phyloP scores from a whole-genome alignment of 2,329 filamentous ascomycete species.

The Blastomyces gilchristii region DNA sequence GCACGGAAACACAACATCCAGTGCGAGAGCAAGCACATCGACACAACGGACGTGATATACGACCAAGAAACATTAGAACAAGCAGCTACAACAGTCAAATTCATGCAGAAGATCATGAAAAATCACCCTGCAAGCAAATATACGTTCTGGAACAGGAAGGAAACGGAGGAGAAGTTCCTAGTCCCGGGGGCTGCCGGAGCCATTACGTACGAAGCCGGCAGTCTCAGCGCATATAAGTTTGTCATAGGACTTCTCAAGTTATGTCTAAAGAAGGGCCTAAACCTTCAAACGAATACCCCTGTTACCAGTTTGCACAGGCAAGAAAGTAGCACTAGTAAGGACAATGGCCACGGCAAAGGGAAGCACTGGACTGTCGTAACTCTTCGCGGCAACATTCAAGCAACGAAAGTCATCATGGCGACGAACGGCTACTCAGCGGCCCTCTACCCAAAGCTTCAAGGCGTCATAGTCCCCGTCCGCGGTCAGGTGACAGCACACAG shows the following conservation, averaged over 20 bases:
- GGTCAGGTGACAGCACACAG: constrained; percentile 41
- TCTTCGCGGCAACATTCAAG: constrained; percentile 33
- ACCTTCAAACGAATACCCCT: constrained; percentile 26
- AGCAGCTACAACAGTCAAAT: constrained; percentile 32
- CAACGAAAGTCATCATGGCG: constrained; percentile 40
- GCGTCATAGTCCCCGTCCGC: constrained; percentile 41
- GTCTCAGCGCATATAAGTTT: constrained; percentile 34
- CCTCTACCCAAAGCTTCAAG: constrained; percentile 37
- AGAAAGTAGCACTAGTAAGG: background rate
- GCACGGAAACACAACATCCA: constrained; percentile 39
- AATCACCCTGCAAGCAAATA: constrained; percentile 38
- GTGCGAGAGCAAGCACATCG: constrained; percentile 42
- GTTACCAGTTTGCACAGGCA: constrained; percentile 16
- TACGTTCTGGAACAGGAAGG: constrained; percentile 33
- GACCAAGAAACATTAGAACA: constrained; percentile 36
- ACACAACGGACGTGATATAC: constrained; percentile 51
- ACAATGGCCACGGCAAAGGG: background rate
- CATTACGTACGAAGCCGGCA: constrained; percentile 39
- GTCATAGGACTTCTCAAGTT: constrained; percentile 39
- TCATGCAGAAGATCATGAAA: constrained; percentile 39
- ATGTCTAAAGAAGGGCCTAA: constrained; percentile 27
- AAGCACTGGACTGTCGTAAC: constrained; percentile 29
- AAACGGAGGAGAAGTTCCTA: constrained; percentile 35
- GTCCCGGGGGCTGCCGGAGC: constrained; percentile 38
- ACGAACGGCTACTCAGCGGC: constrained; percentile 46